Conservation (phyloP, 805 yeast genomes). For the Candida yuanshanica region DNA sequence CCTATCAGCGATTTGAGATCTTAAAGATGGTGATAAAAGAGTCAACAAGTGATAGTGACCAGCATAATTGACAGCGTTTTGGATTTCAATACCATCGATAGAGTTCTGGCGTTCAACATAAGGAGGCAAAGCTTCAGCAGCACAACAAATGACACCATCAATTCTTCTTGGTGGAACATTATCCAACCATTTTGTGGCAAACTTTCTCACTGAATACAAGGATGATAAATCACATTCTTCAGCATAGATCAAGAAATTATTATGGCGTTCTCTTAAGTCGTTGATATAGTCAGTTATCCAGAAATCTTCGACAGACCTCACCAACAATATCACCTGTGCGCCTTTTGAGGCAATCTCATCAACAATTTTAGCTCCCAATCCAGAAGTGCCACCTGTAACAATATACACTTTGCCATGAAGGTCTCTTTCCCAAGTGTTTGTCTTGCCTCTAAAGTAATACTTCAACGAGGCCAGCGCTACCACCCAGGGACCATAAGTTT, state of each 20-base stretch:
- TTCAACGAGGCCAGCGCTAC: conserved; percentile 46
- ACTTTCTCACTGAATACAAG: conserved; percentile 70
- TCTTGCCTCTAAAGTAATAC: conserved; percentile 70
- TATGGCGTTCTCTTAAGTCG: conserved; percentile 64
- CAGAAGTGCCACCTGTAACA: conserved; percentile 92
- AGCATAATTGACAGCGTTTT: conserved; percentile 76
- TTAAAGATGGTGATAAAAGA: conserved; percentile 73
- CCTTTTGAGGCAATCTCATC: conserved; percentile 73
- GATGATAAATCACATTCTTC: conserved; percentile 81
- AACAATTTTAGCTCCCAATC: conserved; percentile 75
- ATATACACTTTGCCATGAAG: conserved; percentile 84
- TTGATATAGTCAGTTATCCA: conserved; percentile 81
- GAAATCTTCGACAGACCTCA: conserved; percentile 54
- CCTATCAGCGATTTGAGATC: conserved; percentile 90
- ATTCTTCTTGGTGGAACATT: conserved; percentile 84
- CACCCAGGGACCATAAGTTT: conserved; percentile 50
- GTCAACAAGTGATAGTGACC: conserved; percentile 79
- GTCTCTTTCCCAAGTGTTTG: conserved; percentile 89
- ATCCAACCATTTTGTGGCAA: conserved; percentile 93
- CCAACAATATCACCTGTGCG: conserved; percentile 77
- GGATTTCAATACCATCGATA: conserved; percentile 80
- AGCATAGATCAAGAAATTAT: conserved; percentile 77
- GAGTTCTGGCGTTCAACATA: conserved; percentile 60
- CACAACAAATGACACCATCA: conserved; percentile 86
- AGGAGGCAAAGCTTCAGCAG: conserved; percentile 75